Evolutionary conservation across 1,139 yeast genomes (phyloP).

Genomic region (Yamadazyma aaseri): DNA sequence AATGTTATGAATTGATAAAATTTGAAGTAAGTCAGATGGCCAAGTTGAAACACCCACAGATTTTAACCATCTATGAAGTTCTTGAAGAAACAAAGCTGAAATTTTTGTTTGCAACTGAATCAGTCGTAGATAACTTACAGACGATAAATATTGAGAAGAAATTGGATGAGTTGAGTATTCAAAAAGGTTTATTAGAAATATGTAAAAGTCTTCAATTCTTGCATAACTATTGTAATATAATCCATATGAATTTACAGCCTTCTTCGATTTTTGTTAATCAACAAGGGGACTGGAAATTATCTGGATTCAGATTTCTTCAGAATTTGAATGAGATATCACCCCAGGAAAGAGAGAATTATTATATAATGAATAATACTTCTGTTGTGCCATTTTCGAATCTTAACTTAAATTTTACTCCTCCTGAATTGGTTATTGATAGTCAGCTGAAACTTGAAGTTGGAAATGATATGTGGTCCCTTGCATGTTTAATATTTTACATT

Average conservation of each 20-base stretch:
- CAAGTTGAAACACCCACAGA: constrained; percentile 83
- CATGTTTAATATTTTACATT: constrained; percentile 68
- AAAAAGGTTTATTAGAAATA: constrained; percentile 80
- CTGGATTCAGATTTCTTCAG: constrained; percentile 71
- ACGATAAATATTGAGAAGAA: constrained; percentile 42
- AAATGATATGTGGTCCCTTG: constrained; percentile 84
- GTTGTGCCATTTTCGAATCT: constrained; percentile 76
- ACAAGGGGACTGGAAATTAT: constrained; percentile 92
- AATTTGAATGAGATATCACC: constrained; percentile 48
- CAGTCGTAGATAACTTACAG: constrained; percentile 59
- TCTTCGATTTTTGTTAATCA: constrained; percentile 71
- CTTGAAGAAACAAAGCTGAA: constrained; percentile 81
- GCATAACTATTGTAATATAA: constrained; percentile 71
- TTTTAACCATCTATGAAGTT: constrained; percentile 79
- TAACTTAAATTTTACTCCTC: constrained; percentile 63
- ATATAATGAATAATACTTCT: constrained; percentile 65
- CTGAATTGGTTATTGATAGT: constrained; percentile 28
- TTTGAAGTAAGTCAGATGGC: constrained; percentile 66
- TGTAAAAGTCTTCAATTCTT: constrained; percentile 79
- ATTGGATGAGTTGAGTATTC: constrained; percentile 69
- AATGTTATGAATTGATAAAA: constrained; percentile 41
- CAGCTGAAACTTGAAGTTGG: constrained; percentile 52
- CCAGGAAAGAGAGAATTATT: constrained; percentile 52
- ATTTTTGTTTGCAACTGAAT: constrained; percentile 82
- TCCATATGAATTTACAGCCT: constrained; percentile 81